A percentile compares a stretch with the other conserved stretches of the same genome.
These are phyloP conservation scores for Beauveria sp. DNA, from an alignment of 2,329 filamentous ascomycete genomes.

Conservation along the genomic window DNA sequence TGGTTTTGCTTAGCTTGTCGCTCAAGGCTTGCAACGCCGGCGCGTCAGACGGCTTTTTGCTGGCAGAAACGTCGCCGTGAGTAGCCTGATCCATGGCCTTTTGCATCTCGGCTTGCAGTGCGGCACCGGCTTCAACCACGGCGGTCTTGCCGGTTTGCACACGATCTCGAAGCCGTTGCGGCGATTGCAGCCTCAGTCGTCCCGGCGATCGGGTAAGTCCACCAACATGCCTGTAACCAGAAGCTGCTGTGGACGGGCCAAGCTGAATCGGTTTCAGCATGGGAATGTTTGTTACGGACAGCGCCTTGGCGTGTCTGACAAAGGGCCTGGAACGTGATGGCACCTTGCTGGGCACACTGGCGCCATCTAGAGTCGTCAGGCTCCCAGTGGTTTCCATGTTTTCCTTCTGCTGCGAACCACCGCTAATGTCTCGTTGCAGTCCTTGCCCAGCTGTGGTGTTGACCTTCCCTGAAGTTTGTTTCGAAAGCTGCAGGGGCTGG, in stretches of 20 bases:
- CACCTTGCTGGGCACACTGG: slow-evolving; percentile 15
- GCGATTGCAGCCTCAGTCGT: slow-evolving; percentile 61
- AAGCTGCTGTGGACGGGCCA: slow-evolving; percentile 20
- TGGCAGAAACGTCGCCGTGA: slow-evolving; percentile 30
- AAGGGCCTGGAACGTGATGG: slow-evolving; percentile 11
- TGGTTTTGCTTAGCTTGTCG: slow-evolving; percentile 51
- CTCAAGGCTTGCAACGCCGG: slow-evolving; percentile 58
- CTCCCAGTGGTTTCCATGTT: slow-evolving; percentile 24
- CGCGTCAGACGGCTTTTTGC: slow-evolving; percentile 24
- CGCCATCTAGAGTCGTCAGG: not conserved
- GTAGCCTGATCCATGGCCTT: not conserved
- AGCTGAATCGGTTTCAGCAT: slow-evolving; percentile 37
- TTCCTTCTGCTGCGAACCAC: slow-evolving; percentile 41
- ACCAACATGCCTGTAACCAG: slow-evolving; percentile 13
- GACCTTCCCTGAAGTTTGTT: slow-evolving; percentile 49
- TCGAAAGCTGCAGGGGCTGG: slow-evolving; percentile 45
- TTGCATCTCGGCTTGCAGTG: slow-evolving; percentile 2
- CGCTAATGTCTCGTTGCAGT: slow-evolving; percentile 28
- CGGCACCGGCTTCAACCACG: slow-evolving; percentile 56
- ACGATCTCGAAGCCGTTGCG: slow-evolving; percentile 74
- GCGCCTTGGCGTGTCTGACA: slow-evolving; percentile 36
- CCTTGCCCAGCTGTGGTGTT: slow-evolving; percentile 47
- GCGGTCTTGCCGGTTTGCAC: slow-evolving; percentile 73
- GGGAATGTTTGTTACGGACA: slow-evolving; percentile 49
- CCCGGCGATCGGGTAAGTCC: slow-evolving; percentile 21